Percentiles rank a stretch among this genome's conserved stretches.
These are phyloP conservation scores for Azolla pinnata DNA, from an alignment of 75 land plant species.

Conservation along the genomic window DNA sequence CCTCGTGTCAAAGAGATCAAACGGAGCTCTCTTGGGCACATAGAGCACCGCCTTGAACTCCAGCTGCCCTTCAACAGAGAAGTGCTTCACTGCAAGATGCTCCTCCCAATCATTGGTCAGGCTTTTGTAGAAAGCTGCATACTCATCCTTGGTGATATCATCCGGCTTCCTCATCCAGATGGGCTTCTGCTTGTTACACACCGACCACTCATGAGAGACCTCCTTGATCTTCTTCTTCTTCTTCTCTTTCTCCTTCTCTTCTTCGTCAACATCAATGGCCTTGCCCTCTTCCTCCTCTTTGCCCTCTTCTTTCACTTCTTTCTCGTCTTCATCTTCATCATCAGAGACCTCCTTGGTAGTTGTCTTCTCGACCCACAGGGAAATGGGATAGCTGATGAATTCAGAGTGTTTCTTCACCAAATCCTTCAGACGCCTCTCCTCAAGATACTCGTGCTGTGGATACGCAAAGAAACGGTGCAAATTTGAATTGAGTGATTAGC, in stretches of 20 bases:
- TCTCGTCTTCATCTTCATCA: conserved; percentile 51
- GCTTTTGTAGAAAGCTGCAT: conserved; percentile 60
- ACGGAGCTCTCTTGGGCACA: conserved; percentile 50
- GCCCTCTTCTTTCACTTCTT: conserved; percentile 26
- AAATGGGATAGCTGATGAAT: conserved; percentile 52
- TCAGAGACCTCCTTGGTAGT: conserved; percentile 50
- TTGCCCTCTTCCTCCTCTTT: conserved; percentile 29
- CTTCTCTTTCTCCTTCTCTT: conserved; percentile 35
- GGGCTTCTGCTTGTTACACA: conserved; percentile 67
- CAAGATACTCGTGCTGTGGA: conserved; percentile 45
- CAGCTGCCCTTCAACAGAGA: conserved; percentile 61
- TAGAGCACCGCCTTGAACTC: conserved; percentile 54
- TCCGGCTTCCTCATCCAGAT: conserved; percentile 74
- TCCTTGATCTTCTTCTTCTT: conserved; percentile 36
- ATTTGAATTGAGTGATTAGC: too few species aligned
- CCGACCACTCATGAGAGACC: conserved; percentile 21
- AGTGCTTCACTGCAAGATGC: conserved; percentile 63
- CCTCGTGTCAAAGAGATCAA: conserved; percentile 59
- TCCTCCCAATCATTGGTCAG: conserved; percentile 72
- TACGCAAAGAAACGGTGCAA: too few species aligned
- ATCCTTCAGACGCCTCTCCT: conserved; percentile 48
- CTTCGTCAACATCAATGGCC: conserved; percentile 37
- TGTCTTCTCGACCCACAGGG: conserved; percentile 55
- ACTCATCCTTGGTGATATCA: conserved; percentile 67
- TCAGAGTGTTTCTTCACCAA: conserved; percentile 57